A percentile compares a stretch with the other conserved stretches of the same genome.
Evolutionary conservation across 2,329 filamentous ascomycete genomes (phyloP).

Genomic region (Aspergillus cejpii): DNA sequence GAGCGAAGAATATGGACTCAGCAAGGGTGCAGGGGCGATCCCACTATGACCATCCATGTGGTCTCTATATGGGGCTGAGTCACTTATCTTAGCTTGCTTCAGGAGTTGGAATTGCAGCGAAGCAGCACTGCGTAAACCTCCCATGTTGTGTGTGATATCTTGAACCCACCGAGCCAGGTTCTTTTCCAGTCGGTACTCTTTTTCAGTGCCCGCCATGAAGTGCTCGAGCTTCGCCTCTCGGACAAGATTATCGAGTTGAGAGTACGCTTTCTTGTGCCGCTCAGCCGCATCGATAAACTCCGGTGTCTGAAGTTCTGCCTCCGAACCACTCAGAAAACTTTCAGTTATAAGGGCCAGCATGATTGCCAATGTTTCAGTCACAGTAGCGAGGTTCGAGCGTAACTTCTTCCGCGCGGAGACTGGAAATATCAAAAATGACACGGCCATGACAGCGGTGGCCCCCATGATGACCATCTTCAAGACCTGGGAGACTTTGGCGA

Average conservation of each 20-base stretch:
- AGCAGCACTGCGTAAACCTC: slow-evolving; percentile 82
- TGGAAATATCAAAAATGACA: slow-evolving; percentile 72
- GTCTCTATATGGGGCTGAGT: slow-evolving; percentile 15
- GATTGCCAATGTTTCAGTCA: slow-evolving; percentile 68
- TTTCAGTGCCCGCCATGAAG: slow-evolving; percentile 71
- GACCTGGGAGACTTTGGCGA: slow-evolving; percentile 73
- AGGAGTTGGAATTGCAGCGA: slow-evolving; percentile 81
- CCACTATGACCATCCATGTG: slow-evolving; percentile 14
- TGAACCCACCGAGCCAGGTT: slow-evolving; percentile 78
- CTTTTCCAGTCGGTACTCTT: slow-evolving; percentile 70
- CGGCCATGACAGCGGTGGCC: slow-evolving; percentile 61
- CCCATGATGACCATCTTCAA: slow-evolving; percentile 79
- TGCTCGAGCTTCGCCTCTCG: slow-evolving; percentile 86
- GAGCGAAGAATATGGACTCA: slow-evolving; percentile 29
- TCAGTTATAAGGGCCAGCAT: slow-evolving; percentile 75
- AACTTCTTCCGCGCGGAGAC: slow-evolving; percentile 68
- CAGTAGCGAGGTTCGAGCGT: slow-evolving; percentile 64
- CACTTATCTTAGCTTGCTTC: slow-evolving; percentile 49
- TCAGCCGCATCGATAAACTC: slow-evolving; percentile 58
- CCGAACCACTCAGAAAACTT: slow-evolving; percentile 75
- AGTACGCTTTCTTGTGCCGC: slow-evolving; percentile 61
- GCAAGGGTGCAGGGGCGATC: slow-evolving; percentile 15
- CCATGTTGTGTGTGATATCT: slow-evolving; percentile 77
- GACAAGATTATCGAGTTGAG: slow-evolving; percentile 66
- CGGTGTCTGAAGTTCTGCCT: slow-evolving; percentile 64